These are phyloP conservation scores for Pseudogymnoascus sp. DNA, from an alignment of 2,329 filamentous ascomycete genomes.

Conservation along the genomic window DNA sequence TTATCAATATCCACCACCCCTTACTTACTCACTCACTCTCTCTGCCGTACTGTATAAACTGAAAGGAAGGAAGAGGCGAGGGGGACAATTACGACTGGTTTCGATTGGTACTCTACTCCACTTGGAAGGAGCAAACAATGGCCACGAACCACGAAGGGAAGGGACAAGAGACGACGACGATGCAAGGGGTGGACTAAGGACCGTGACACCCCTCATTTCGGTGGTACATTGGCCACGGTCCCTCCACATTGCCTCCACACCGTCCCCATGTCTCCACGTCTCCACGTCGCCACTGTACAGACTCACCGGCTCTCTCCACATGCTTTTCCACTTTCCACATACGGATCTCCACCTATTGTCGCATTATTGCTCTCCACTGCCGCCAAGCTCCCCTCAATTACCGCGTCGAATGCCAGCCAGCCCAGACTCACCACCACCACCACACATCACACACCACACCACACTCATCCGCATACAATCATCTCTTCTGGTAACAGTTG, in stretches of 20 bases:
- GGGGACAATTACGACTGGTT: too few relatives aligned
- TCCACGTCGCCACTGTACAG: not conserved
- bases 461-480: not conserved
- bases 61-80: not conserved
- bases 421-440: not conserved
- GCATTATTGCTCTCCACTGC: not conserved
- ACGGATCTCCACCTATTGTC: not conserved
- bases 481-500: conserved; percentile 5
- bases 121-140: not conserved
- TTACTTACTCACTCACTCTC: not conserved
- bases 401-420: not conserved
- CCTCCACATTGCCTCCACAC: not conserved
- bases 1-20: not conserved
- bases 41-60: not conserved
- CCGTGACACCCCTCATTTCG: not conserved
- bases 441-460: not conserved
- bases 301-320: not conserved
- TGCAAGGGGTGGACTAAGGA: not conserved
- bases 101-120: not conserved
- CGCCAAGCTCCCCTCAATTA: not conserved
- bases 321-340: not conserved
- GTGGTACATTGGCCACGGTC: not conserved
- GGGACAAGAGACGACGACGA: not conserved
- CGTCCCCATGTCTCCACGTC: not conserved
- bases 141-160: not conserved